Evolutionary conservation across 2,329 filamentous ascomycete species (phyloP).

Genomic region (Diaporthe ilicicola): DNA sequence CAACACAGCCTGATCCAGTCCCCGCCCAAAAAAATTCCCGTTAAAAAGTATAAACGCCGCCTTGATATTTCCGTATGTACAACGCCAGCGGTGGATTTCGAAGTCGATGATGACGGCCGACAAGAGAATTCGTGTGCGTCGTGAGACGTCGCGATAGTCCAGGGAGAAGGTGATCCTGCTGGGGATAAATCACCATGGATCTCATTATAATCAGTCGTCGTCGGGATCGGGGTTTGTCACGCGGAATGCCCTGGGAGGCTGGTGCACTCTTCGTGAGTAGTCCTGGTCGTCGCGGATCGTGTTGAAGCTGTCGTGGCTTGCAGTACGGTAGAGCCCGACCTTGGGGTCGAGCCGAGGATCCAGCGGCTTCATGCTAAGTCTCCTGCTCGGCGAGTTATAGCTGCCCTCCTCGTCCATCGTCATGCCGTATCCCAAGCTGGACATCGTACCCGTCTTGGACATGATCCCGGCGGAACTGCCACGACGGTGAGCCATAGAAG

Average conservation of each 20-base stretch:
- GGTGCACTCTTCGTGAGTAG: slow-evolving; percentile 68
- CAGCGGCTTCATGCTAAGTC: slow-evolving; percentile 57
- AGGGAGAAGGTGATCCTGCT: neutral
- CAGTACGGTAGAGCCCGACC: slow-evolving; percentile 62
- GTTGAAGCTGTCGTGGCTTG: slow-evolving; percentile 69
- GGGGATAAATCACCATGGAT: neutral
- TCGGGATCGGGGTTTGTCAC: slow-evolving; percentile 69
- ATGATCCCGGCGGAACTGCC: slow-evolving; percentile 61
- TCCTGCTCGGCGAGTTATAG: slow-evolving; percentile 46
- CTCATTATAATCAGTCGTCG: slow-evolving; percentile 39
- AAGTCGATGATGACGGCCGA: slow-evolving; percentile 34
- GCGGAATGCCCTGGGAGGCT: slow-evolving; percentile 62
- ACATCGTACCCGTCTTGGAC: slow-evolving; percentile 54
- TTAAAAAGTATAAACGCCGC: slow-evolving; percentile 47
- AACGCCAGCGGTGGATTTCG: slow-evolving; percentile 46
- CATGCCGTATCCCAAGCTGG: slow-evolving; percentile 37
- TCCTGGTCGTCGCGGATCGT: slow-evolving; percentile 72
- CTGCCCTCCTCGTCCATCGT: slow-evolving; percentile 33
- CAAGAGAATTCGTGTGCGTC: slow-evolving; percentile 45
- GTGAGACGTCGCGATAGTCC: slow-evolving; percentile 37
- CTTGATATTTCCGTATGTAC: slow-evolving; percentile 54
- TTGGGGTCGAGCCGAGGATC: slow-evolving; percentile 72
- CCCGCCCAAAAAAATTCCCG: neutral
- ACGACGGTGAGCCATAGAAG: slow-evolving; percentile 55
- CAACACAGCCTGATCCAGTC: slow-evolving; percentile 1